Conservation (phyloP, 2,329 filamentous ascomycete genomes). For the Cladophialophora chaetospira region DNA sequence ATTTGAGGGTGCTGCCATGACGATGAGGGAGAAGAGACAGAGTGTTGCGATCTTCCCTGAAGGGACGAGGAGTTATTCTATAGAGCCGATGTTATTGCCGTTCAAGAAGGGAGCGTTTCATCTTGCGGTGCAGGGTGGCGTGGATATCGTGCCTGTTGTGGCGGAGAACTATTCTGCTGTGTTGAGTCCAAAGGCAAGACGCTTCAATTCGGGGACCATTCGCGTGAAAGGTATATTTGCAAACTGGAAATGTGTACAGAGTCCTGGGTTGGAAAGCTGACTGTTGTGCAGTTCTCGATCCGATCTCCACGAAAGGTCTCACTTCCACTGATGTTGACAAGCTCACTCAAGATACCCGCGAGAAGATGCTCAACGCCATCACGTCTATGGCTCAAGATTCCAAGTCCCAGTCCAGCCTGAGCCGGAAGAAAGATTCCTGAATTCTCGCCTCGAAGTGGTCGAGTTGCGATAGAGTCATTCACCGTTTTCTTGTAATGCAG, state of each 20-base stretch:
- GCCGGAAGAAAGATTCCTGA: constrained; percentile 21
- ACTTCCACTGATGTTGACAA: constrained; percentile 76
- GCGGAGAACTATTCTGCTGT: constrained; percentile 78
- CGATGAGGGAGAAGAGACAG: constrained; percentile 72
- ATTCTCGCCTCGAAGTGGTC: background rate
- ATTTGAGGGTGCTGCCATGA: constrained; percentile 77
- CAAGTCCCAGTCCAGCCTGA: constrained; percentile 10
- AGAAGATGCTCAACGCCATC: constrained; percentile 70
- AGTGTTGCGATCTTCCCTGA: constrained; percentile 64
- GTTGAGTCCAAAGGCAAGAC: constrained; percentile 63
- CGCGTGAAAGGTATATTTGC: constrained; percentile 68
- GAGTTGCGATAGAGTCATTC: too few species aligned
- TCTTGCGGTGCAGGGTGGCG: constrained; percentile 87
- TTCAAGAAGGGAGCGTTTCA: constrained; percentile 99
- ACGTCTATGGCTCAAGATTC: constrained; percentile 41
- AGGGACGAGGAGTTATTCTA: constrained; percentile 86
- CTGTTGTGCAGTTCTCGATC: constrained; percentile 66
- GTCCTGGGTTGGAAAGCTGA: background rate
- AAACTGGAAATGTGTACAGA: background rate
- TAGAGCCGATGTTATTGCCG: constrained; percentile 78
- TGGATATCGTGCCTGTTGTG: constrained; percentile 86
- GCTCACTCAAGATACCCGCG: constrained; percentile 67
- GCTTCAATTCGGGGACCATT: constrained; percentile 70
- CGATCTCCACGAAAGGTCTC: constrained; percentile 74
- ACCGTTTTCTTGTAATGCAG: too few species aligned